Evolutionary conservation across 2,329 filamentous ascomycete genomes (phyloP), one percentile per base, ranked within the genome.

Genomic region (Fusarium sarcochroum): DNA sequence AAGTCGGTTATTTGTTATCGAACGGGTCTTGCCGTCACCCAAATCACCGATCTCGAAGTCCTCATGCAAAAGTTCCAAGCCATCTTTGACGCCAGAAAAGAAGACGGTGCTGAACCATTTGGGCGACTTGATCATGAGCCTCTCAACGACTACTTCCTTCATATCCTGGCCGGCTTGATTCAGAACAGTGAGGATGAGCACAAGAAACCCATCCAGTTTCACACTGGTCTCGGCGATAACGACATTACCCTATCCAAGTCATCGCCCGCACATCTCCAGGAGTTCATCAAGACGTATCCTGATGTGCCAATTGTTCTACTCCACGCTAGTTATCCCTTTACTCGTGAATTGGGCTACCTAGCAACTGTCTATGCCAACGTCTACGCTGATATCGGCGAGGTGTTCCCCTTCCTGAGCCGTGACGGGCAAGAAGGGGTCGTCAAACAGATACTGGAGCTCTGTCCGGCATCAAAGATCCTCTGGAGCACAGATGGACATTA

Each of bases 1-100:
- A 96, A 97, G 78, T 92, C 90, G 2, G 89, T 94, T 48, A 88
- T 97, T 56, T 95, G 93, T 79, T 96, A 96, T 76, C 86, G 93
- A 15, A 92, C 90, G 0, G 93, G 93, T 1, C 82, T 94, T 7
- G 86, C 87, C 38, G 82, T 95, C 17, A 80, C 85, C 0, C 66
- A 68, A 10, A 67, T 73, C n/a, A 75, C 84, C 9, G 80, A 85
- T 53, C 76, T 83, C 2, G 80, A 82, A 3, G 81, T 73, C 0
- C 79, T 80, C 0, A 71, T 81, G 13, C 75, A 80, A 23, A 80
- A 79, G 3, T 82, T 86, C 27, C 54, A 66, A 15, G 53, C 69
- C 1, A 80, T 86, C 13, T 79, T 80, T 40, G 54, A 70, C 5
- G 37, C 63, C 25, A 59, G 60, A 10, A 57, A 59, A 18, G 23